phyloP scores from a whole-genome alignment of 495 filamentous ascomycete genomes.

The Aspergillus nidulans region DNA sequence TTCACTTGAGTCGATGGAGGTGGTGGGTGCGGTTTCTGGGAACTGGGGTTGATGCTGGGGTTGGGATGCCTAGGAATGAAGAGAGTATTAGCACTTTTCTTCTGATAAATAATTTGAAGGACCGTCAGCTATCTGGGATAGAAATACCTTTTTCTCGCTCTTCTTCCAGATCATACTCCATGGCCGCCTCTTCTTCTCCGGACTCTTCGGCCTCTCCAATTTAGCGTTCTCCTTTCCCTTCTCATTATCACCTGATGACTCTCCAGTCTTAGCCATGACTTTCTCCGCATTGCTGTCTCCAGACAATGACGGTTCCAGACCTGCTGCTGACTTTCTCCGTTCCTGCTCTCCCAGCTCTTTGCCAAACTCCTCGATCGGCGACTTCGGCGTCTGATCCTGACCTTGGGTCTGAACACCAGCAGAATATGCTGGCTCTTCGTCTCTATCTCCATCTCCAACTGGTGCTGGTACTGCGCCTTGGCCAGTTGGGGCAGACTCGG shows the following conservation, averaged over 20 bases:
- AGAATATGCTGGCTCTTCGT: background rate
- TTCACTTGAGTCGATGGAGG: slow-evolving; percentile 11
- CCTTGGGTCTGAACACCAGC: background rate
- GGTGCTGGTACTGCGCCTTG: background rate
- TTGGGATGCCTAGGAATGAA: background rate
- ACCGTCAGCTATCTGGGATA: background rate
- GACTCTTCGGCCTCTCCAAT: slow-evolving; percentile 7
- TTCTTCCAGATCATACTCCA: slow-evolving; percentile 47
- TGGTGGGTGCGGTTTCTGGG: background rate
- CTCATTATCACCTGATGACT: background rate
- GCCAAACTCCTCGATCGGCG: slow-evolving; percentile 35
- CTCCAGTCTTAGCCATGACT: slow-evolving; percentile 6
- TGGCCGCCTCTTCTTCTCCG: slow-evolving; percentile 37
- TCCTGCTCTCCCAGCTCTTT: slow-evolving; percentile 35
- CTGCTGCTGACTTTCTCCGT: slow-evolving; percentile 19
- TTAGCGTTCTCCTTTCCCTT: slow-evolving; percentile 16
- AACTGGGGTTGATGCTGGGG: background rate
- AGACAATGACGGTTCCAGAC: background rate
- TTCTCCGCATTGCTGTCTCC: slow-evolving; percentile 1
- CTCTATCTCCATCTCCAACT: background rate
- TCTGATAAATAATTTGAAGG: background rate
- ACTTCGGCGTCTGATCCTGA: slow-evolving; percentile 26
- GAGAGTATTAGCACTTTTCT: background rate
- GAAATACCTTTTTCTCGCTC: slow-evolving; percentile 36
- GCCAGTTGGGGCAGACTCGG: slow-evolving; percentile 17